These are phyloP conservation scores for Suhomyces anneliseae DNA, from an alignment of 1,139 yeast species.

Conservation along the genomic window DNA sequence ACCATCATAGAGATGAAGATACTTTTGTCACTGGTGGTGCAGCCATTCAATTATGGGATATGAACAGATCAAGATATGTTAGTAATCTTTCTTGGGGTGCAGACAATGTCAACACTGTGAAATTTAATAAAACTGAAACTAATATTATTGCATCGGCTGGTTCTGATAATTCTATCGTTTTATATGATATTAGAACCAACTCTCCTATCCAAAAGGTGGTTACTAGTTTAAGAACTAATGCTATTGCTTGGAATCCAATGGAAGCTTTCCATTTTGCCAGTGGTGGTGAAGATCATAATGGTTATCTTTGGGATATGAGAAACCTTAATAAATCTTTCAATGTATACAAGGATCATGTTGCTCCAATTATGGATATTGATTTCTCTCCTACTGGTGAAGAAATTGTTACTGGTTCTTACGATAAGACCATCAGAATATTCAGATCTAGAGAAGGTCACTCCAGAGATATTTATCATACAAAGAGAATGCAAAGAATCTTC, in stretches of 20 bases:
- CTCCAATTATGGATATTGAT: conserved; percentile 93
- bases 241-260: conserved; percentile 96
- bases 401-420: conserved; percentile 92
- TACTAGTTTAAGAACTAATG: conserved; percentile 78
- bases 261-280: conserved; percentile 93
- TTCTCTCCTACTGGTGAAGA: conserved; percentile 97
- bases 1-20: conserved; percentile 76
- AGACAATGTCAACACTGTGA: conserved; percentile 79
- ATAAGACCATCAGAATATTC: conserved; percentile 84
- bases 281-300: conserved; percentile 93
- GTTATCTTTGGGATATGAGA: conserved; percentile 95
- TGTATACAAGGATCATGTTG: conserved; percentile 92
- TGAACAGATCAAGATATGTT: conserved; percentile 71
- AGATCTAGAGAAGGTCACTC: conserved; percentile 83
- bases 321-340: conserved; percentile 76
- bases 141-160: conserved; percentile 90
- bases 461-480: conserved; percentile 92
- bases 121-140: conserved; percentile 88
- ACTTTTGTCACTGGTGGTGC: conserved; percentile 93
- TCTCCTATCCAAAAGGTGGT: conserved; percentile 90
- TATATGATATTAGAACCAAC: conserved; percentile 90
- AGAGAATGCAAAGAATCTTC: conserved; percentile 95
- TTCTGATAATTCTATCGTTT: conserved; percentile 83
- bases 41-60: conserved; percentile 86
- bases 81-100: conserved; percentile 93